These are phyloP conservation scores for Cicer pinnatifidum DNA, from an alignment of 306 rosid genomes.

Conservation along the genomic window DNA sequence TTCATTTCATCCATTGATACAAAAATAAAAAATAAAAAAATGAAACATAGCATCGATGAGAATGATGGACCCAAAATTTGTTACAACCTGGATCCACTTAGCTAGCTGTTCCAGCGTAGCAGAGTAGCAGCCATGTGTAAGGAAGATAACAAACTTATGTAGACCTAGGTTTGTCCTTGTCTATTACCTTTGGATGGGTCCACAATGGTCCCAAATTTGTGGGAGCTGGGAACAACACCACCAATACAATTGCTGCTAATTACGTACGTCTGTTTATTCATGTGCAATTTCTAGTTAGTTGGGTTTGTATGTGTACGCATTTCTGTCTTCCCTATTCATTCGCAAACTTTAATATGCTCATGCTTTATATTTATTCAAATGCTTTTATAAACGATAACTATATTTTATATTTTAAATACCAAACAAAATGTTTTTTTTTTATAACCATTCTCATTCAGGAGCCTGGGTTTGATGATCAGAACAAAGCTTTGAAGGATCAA, in stretches of 20 bases:
- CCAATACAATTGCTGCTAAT: constrained; percentile 17
- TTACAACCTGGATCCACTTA: constrained; percentile 62
- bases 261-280: constrained; percentile 7
- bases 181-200: constrained; percentile 5
- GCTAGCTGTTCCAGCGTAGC: constrained; percentile 65
- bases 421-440: too few relatives aligned
- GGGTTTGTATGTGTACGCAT: not conserved
- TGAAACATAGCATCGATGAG: constrained; percentile 47
- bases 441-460: too few relatives aligned
- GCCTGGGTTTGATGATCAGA: too few relatives aligned
- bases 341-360: not conserved
- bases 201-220: constrained; percentile 55
- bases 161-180: constrained; percentile 45
- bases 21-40: not conserved
- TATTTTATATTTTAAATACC: not conserved
- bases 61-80: constrained; percentile 43
- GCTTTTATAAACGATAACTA: not conserved
- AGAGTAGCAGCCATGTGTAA: constrained; percentile 48
- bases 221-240: constrained; percentile 43
- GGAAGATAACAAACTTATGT: constrained; percentile 52
- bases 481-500: too few relatives aligned
- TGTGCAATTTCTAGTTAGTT: constrained; percentile 12
- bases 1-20: constrained; percentile 42
- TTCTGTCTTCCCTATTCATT: not conserved
- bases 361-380: not conserved